Evolutionary conservation across 2,329 filamentous ascomycete species (phyloP), one percentile per base, ranked within the genome.

Genomic region (Pseudocercospora musae): DNA sequence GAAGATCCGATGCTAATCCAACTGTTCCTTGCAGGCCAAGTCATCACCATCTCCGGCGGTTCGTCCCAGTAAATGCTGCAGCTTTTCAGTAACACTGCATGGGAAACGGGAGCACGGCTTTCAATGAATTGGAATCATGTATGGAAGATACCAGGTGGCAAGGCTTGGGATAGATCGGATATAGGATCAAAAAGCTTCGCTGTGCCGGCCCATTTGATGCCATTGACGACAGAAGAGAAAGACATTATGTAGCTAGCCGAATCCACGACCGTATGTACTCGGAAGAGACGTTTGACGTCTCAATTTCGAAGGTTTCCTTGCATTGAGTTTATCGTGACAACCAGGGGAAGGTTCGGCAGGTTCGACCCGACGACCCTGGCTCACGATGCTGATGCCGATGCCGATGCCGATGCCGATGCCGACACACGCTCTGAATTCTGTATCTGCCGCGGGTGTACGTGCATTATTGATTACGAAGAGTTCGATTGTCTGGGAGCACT

Each of bases 41-140:
- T 78, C 67, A 75, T 78, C 60, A 78, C 76, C 62, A 78, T 78
- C 68, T 78, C 76, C 46, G 77, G 77, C 53, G 77, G 77, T 46
- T 78, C 76, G 18, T 74, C 73, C 46, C 75, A 77, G 66, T 77
- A 75, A 62, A 62, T n/a, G 40, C 15, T 40, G 48, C 49, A 33
- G 29, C n/a, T 42, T 57, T 18, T 40, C 27, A 33, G 27, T 21
- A 21, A 15, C 25, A 40, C 37, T 57, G 57, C 31, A 37, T 25
- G 46, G 52, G 40, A 18, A 46, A 20, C 20, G 33, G 57, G 37
- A 57, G 58, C 61, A 60, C 57, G 57, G 18, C 57, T 52, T 49
- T 13, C 31, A 52, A 52, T 15, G 48, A 52, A 52, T 52, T 48
- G 44, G 48, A 29, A 52, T 52, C 31, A 18, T 52, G 48, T 52